Base-by-base conservation (phyloP, 768 basidiomycete genomes). In the Amanita exitialis region DNA sequence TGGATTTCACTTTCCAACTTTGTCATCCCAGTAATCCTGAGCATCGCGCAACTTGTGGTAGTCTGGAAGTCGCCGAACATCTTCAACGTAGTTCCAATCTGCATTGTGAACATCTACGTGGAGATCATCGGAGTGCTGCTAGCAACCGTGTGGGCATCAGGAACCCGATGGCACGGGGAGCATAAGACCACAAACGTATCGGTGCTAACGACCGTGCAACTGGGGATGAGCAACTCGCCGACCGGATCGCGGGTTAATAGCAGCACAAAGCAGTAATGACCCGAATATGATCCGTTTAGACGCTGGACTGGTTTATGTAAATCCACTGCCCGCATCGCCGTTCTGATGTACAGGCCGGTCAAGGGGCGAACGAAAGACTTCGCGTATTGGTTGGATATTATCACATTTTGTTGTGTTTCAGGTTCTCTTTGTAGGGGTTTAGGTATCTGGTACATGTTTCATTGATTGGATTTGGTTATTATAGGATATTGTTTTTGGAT, bases 61-160 rank as follows among this genome's bases (percentile, higher is more conserved):
- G 52, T 49, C 20, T 52, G 55, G 36, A 37, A 6, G 5, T 21
- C 15, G 37, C 50, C n/a, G 2, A 38, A 53, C 23, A 56, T 64
- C 18, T 44, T 61, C 30, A 23, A 35, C 6, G 51, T 54, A 5
- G 38, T 53, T 1, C 50, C 52, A 16, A 49, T 58, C 30, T 32
- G 48, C 16, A 28, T 54, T 8, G 58, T 55, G 34, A 61, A 63
- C 36, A 42, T 58, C 48, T 58, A 63, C 42, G 49, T 62, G 27
- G 57, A 53, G 13, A 61, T 65, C 30, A 62, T 65, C 28, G 62
- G 64, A n/a, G 60, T 63, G n/a, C 46, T 63, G 4, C 55, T 65
- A 25, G 62, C 62, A 3, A 62, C 62, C 3, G 51, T 61, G 7
- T 64, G 62, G 62, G 48, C 57, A 13, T 45, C 56, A 9, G 58